These are phyloP conservation scores for Taiozyma sp. DNA, from an alignment of 1,139 yeast genomes.

Conservation along the genomic window DNA sequence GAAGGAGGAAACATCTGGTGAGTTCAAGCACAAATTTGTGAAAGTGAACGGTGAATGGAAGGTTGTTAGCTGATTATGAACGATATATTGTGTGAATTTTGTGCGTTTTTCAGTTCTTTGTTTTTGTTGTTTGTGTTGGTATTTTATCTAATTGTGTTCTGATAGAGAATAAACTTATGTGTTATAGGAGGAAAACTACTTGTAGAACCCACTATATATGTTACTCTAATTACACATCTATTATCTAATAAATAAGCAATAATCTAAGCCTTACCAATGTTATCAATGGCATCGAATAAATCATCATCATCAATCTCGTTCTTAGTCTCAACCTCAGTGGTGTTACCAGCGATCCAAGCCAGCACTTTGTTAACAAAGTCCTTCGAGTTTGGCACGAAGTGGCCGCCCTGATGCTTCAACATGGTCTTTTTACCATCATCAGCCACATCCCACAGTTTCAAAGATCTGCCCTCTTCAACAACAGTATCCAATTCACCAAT, in stretches of 20 bases:
- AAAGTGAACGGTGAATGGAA: slow-evolving; percentile 3
- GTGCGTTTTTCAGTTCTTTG: not conserved
- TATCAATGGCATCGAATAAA: slow-evolving; percentile 38
- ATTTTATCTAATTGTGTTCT: not conserved
- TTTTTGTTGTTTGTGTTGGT: not conserved
- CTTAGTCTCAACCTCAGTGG: slow-evolving; percentile 4
- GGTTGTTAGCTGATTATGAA: not conserved
- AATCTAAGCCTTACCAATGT: slow-evolving; percentile 29
- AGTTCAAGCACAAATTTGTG: slow-evolving; percentile 2
- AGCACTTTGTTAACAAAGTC: slow-evolving; percentile 52
- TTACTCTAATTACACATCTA: not conserved
- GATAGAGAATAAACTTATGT: not conserved
- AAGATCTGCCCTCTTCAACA: slow-evolving; percentile 69
- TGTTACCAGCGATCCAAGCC: slow-evolving; percentile 42
- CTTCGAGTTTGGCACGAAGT: slow-evolving; percentile 76
- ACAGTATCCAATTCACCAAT: slow-evolving; percentile 88
- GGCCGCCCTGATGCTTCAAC: slow-evolving; percentile 80
- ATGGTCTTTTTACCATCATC: slow-evolving; percentile 40
- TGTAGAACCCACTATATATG: not conserved
- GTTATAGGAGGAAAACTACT: not conserved
- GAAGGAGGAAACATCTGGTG: slow-evolving; percentile 3
- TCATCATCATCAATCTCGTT: slow-evolving; percentile 23
- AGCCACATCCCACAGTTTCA: slow-evolving; percentile 53
- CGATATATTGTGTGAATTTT: not conserved
- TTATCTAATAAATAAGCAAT: not conserved